Evolutionary conservation across 2,329 filamentous ascomycete genomes (phyloP), one percentile per base, ranked within the genome.

Genomic region (Xylariales sp.): DNA sequence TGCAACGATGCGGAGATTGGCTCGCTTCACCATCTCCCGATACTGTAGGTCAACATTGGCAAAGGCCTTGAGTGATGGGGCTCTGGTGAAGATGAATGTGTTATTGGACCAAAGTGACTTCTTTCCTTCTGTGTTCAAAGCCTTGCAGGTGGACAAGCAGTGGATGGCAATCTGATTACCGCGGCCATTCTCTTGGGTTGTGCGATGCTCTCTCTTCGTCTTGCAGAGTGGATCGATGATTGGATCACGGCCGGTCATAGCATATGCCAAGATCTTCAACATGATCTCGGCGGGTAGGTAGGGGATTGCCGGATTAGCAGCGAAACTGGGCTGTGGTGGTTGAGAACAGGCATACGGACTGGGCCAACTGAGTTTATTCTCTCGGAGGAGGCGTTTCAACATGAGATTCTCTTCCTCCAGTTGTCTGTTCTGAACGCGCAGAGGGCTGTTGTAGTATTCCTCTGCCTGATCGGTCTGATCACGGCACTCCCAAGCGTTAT

Each of bases 151-250:
- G 4, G 66, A 64, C 3, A 80, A 58, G 38, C 77, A 71, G 48
- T 75, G 64, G 34, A 78, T 74, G 41, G 74, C 70, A 40, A 78
- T 65, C 47, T 73, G 66, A 42, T 71, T 68, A 12, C 60, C 59
- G n/a, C 66, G 64, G 2, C 52, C 42, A 51, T 67, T 58, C 51
- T 76, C 73, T 3, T 51, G 53, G 4, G 56, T 49, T 1, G 73
- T 68, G 36, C 77, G 46, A 43, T 66, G 66, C 19, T 73, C 70
- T 3, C 53, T 50, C 34, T 61, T 65, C 15, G 63, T 49, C 40
- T 65, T 67, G 36, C 63, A 73, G 31, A 80, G 60, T 3, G 76
- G 76, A 44, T 80, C 74, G 36, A 78, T 61, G 47, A 80, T 75
- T 22, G 76, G 69, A 22, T 62, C 45, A 1, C 63, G 53, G 50